Evolutionary conservation across 176 grass and related monocot species (phyloP).

Genomic region (Cenchrus purpureus): DNA sequence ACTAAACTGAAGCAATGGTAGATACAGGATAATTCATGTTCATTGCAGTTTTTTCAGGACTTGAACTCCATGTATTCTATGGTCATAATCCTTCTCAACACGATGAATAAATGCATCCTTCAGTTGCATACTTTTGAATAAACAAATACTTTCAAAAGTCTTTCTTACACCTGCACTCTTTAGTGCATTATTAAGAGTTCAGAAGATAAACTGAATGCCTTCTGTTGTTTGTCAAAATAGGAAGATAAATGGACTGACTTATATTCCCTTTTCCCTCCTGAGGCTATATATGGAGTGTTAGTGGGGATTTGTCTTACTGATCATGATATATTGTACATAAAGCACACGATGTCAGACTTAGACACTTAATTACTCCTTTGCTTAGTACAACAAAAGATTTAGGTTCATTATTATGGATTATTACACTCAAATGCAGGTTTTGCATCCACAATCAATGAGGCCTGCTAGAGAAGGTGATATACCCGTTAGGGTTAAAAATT

Average conservation of each 20-base stretch:
- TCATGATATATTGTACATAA: constrained; percentile 13
- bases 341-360: background rate
- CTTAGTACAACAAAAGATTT: constrained; percentile 8
- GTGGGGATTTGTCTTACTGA: constrained; percentile 1
- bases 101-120: constrained; percentile 12
- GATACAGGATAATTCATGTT: background rate
- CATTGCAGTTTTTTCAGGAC: background rate
- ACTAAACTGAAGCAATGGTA: background rate
- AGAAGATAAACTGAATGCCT: background rate
- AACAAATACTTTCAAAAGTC: background rate
- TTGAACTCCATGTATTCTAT: background rate
- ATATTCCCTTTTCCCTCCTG: background rate
- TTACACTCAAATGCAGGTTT: constrained; percentile 57
- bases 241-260: background rate
- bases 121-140: background rate
- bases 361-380: background rate
- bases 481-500: constrained; percentile 98
- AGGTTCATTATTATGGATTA: constrained; percentile 12
- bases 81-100: background rate
- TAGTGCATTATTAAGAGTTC: background rate
- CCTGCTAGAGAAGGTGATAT: constrained; percentile 93
- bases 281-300: background rate
- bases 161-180: background rate
- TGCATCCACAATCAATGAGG: constrained; percentile 94
- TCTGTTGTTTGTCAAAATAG: background rate